These are phyloP conservation scores for Aspergillus quadrilineatus DNA, from an alignment of 2,329 filamentous ascomycete genomes.

Conservation along the genomic window DNA sequence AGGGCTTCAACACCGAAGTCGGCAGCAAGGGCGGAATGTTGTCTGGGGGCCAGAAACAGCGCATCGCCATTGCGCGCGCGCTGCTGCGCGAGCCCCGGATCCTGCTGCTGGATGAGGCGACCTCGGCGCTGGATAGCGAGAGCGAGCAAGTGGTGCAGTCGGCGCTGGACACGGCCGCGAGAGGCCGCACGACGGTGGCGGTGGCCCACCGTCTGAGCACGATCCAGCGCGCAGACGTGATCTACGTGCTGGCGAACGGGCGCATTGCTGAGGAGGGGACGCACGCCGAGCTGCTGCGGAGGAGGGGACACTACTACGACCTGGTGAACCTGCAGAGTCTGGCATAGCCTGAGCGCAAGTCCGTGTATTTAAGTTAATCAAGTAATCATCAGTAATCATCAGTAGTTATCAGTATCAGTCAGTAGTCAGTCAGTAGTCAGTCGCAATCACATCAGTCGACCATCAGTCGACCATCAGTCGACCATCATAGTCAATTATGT, in stretches of 20 bases:
- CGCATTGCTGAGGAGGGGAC: conserved; percentile 77
- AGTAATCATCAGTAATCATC: too few species aligned
- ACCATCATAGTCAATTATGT: too few species aligned
- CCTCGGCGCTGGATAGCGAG: conserved; percentile 48
- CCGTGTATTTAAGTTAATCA: neutral
- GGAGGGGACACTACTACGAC: conserved; percentile 69
- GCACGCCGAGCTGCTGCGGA: conserved; percentile 67
- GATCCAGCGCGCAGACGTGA: conserved; percentile 86
- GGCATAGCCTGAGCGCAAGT: conserved; percentile 35
- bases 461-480: too few species aligned
- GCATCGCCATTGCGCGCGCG: conserved; percentile 38
- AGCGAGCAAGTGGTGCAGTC: conserved; percentile 56
- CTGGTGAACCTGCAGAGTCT: conserved; percentile 75
- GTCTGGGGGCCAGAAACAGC: conserved; percentile 39
- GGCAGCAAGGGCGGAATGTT: conserved; percentile 27
- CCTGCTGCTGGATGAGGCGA: conserved; percentile 32
- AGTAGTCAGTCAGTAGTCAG: too few species aligned
- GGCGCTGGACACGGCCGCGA: conserved; percentile 73
- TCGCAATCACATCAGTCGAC: too few species aligned
- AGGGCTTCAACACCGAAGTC: conserved; percentile 26
- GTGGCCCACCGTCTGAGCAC: conserved; percentile 86
- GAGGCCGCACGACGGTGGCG: conserved; percentile 82
- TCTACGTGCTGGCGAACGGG: conserved; percentile 88
- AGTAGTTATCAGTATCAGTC: too few species aligned
- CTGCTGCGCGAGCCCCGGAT: conserved; percentile 36